Conservation (phyloP, 768 basidiomycete genomes). For the Psilocybe cyanescens region DNA sequence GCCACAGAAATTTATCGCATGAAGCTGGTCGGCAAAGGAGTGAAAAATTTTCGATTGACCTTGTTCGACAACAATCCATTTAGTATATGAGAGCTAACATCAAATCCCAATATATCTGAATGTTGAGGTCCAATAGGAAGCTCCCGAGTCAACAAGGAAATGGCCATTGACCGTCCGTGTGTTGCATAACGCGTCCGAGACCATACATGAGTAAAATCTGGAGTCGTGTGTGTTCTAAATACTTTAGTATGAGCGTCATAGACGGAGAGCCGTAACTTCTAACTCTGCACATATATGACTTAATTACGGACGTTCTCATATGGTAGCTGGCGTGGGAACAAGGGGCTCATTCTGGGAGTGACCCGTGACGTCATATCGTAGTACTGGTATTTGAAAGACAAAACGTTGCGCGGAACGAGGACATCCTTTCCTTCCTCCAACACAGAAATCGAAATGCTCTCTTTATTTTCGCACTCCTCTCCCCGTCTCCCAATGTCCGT, state of each 20-base stretch:
- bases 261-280: neutral
- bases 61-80: too few species aligned
- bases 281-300: neutral
- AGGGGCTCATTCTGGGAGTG: conserved; percentile 2
- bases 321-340: conserved; percentile 10
- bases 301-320: neutral
- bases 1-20: too few species aligned
- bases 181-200: too few species aligned
- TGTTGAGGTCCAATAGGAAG: too few species aligned
- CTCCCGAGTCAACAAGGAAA: too few species aligned
- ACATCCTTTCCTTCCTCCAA: conserved; percentile 6
- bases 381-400: conserved; percentile 10
- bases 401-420: neutral
- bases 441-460: conserved; percentile 21
- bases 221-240: too few species aligned
- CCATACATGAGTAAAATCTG: too few species aligned
- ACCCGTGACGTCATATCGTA: conserved; percentile 14
- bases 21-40: too few species aligned
- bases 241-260: neutral
- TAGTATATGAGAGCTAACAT: too few species aligned
- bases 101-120: too few species aligned
- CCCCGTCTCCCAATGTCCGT: conserved; percentile 1
- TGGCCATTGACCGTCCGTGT: too few species aligned
- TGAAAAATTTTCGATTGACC: neutral
- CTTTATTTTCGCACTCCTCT: conserved; percentile 19